These are phyloP conservation scores for Abrus precatorius DNA, from an alignment of 306 rosid species.

Conservation along the genomic window DNA sequence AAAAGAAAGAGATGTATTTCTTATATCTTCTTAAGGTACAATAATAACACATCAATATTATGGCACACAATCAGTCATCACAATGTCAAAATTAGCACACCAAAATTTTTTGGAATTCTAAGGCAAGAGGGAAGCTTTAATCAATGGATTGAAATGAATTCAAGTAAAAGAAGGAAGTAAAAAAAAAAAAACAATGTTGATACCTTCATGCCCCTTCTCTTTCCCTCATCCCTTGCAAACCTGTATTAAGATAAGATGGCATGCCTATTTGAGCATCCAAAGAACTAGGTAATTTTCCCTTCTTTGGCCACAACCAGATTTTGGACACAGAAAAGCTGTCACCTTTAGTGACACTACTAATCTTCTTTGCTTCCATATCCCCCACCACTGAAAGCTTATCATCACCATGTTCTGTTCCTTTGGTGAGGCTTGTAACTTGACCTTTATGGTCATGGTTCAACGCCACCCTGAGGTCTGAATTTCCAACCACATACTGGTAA, in stretches of 20 bases:
- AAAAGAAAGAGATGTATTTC: conserved; percentile 47
- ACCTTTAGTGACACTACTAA: conserved; percentile 81
- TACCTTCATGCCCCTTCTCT: conserved; percentile 66
- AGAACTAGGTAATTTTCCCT: conserved; percentile 72
- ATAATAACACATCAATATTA: conserved; percentile 53
- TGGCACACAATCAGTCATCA: conserved; percentile 54
- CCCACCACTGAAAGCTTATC: conserved; percentile 59
- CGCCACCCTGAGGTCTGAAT: conserved; percentile 77
- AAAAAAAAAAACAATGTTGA: conserved; percentile 44
- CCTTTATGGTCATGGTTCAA: conserved; percentile 57
- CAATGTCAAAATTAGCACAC: conserved; percentile 60
- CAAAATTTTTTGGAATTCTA: conserved; percentile 45
- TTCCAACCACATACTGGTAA: conserved; percentile 85
- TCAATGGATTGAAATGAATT: conserved; percentile 50
- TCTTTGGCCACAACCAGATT: conserved; percentile 97
- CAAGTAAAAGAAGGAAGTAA: conserved; percentile 40
- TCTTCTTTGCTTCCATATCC: conserved; percentile 84
- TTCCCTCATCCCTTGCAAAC: conserved; percentile 77
- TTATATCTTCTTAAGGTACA: conserved; percentile 42
- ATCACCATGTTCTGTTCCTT: conserved; percentile 54
- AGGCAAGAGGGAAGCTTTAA: conserved; percentile 48
- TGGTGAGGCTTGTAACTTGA: conserved; percentile 39
- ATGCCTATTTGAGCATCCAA: conserved; percentile 66
- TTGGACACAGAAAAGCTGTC: conserved; percentile 96
- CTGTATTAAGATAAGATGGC: conserved; percentile 72